Base-by-base conservation (phyloP, 768 basidiomycete genomes). In the Termitomyces sp. region DNA sequence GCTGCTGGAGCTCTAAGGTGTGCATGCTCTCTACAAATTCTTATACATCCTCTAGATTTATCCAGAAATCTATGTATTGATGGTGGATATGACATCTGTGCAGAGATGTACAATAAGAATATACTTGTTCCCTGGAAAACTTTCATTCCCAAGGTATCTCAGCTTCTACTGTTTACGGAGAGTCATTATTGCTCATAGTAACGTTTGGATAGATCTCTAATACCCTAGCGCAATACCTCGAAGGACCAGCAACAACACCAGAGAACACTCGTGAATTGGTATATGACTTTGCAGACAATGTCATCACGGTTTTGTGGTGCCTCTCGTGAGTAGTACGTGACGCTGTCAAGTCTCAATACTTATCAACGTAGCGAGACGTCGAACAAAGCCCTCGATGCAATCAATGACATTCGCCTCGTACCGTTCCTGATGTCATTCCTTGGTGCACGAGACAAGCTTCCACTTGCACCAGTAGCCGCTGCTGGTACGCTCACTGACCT, bases 61-160 rank as follows among this genome's bases (percentile, higher is more conserved):
- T n/a, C 12, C 67, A 97, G 95, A 62, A 98, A 97, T 75, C 73
- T 98, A 14, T 94, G 93, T 67, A 88, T 98, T 67, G 95, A 98
- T 68, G 95, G 95, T 16, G 95, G 95, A 54, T 91, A 92, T 69
- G 94, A 97, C 63, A 90, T 97, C 50, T 95, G 95, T 66, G 93
- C 90, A 1, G 93, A 97, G 72, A 95, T 98, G 92, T 95, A 89
- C 75, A 97, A 98, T 72, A 97, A 97, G 76, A 92, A 91, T 64
- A 87, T 97, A 48, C 77, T 97, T 52, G 80, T 86, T 6, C 91
- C 91, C 2, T 72, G 94, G 59, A 85, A 79, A 64, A 79, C 82
- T 0, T 91, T 93, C 66, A 79, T 94, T 18, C 87, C 89, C 7
- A 94, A 93, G 77, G 93, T 91, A 63, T 44, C 70, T 57, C 33